These are phyloP conservation scores for Thymus mandschuricus DNA, from an alignment of 257 asterid genomes.

Conservation along the genomic window DNA sequence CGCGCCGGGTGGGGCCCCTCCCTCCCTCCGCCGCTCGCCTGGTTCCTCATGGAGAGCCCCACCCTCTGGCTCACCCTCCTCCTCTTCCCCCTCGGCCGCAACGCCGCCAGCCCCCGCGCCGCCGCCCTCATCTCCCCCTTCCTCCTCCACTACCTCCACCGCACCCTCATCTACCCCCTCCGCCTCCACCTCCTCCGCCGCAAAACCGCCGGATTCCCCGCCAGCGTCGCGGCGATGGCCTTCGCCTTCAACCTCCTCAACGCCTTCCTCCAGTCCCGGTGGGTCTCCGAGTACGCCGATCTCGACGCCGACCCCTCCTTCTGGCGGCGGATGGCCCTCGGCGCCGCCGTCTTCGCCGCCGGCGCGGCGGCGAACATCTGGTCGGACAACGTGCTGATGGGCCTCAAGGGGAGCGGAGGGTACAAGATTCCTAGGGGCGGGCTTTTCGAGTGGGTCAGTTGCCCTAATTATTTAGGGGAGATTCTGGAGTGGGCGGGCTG, in stretches of 20 bases:
- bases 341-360: slow-evolving; percentile 34
- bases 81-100: slow-evolving; percentile 61
- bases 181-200: slow-evolving; percentile 35
- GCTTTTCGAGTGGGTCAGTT: slow-evolving; percentile 64
- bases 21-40: slow-evolving; percentile 62
- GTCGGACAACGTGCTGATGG: slow-evolving; percentile 59
- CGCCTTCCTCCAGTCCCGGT: slow-evolving; percentile 54
- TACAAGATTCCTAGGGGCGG: slow-evolving; percentile 49
- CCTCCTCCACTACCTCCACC: slow-evolving; percentile 72
- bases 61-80: slow-evolving; percentile 65
- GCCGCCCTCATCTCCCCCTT: slow-evolving; percentile 49
- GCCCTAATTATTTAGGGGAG: slow-evolving; percentile 86
- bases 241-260: slow-evolving; percentile 57
- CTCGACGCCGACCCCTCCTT: slow-evolving; percentile 39
- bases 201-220: slow-evolving; percentile 44
- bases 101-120: slow-evolving; percentile 46
- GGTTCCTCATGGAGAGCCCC: slow-evolving; percentile 78
- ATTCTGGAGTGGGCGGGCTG: slow-evolving; percentile 84
- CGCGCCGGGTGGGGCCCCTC: slow-evolving; percentile 74
- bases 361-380: slow-evolving; percentile 61
- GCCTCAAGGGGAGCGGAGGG: slow-evolving; percentile 60
- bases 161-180: slow-evolving; percentile 60
- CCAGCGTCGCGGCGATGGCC: slow-evolving; percentile 47
- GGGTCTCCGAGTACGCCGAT: slow-evolving; percentile 63
- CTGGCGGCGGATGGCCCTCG: slow-evolving; percentile 52